These are phyloP conservation scores for Trichoderma gamsii DNA, from an alignment of 495 filamentous ascomycete species.

Conservation along the genomic window DNA sequence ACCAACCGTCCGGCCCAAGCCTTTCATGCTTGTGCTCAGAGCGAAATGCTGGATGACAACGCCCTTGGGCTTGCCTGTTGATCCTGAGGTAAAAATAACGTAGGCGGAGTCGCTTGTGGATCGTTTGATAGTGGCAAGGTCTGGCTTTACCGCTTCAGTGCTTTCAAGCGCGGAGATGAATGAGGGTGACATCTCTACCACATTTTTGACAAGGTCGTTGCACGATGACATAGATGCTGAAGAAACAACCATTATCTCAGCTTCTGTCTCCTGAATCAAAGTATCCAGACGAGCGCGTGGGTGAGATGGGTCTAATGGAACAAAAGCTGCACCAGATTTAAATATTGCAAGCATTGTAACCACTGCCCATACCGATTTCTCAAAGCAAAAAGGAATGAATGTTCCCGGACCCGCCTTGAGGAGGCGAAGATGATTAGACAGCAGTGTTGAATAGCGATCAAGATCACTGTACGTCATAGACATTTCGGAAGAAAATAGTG, in stretches of 20 bases:
- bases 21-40: constrained; percentile 23
- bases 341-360: constrained; percentile 5
- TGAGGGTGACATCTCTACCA: neutral
- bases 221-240: neutral
- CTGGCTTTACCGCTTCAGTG: neutral
- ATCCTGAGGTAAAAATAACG: constrained; percentile 50
- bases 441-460: too few relatives aligned
- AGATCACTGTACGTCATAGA: too few relatives aligned
- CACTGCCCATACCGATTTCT: constrained; percentile 7
- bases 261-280: neutral
- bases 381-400: constrained; percentile 2
- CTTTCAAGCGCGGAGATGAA: neutral
- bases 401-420: too few relatives aligned
- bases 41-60: constrained; percentile 37
- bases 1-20: neutral
- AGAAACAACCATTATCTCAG: neutral
- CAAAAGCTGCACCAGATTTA: constrained; percentile 2
- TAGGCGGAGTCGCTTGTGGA: constrained; percentile 32
- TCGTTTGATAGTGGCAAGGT: neutral
- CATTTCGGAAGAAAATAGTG: too few relatives aligned
- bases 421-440: too few relatives aligned
- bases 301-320: neutral
- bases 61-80: constrained; percentile 45
- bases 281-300: neutral
- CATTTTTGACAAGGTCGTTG: neutral